phyloP scores from a whole-genome alignment of 192 early-diverging fungal species.

The Chytriomyces hyalinus region DNA sequence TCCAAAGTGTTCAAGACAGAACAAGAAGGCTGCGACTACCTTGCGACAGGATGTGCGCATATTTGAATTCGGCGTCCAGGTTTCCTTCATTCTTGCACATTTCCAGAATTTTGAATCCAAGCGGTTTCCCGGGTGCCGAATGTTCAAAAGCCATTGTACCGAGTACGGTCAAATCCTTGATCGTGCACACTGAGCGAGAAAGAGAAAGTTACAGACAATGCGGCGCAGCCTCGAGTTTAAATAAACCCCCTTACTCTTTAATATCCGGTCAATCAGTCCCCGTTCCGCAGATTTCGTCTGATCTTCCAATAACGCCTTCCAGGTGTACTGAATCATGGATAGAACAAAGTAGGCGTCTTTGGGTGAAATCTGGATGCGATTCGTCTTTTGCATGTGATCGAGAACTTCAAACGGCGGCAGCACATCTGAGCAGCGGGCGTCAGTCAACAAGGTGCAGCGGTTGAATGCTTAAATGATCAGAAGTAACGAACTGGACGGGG shows the following conservation, averaged over 20 bases:
- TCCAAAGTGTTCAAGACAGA: not conserved
- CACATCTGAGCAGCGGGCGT: conserved; percentile 1
- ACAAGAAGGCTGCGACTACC: not conserved
- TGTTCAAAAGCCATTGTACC: conserved; percentile 22
- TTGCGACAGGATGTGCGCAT: conserved; percentile 31
- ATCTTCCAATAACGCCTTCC: not conserved
- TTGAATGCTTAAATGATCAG: no score
- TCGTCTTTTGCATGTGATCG: conserved; percentile 22
- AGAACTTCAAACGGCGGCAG: conserved; percentile 26
- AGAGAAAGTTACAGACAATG: not conserved
- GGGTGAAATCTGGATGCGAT: conserved; percentile 2
- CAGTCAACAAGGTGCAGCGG: no score
- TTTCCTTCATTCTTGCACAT: conserved; percentile 26
- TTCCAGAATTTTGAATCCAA: conserved; percentile 31
- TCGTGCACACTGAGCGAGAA: conserved; percentile 15
- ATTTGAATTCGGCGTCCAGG: conserved; percentile 41
- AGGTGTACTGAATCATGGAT: not conserved
- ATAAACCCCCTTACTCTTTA: not conserved
- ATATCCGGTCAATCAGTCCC: conserved; percentile 2
- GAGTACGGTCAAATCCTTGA: conserved; percentile 14
- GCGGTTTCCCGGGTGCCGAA: conserved; percentile 14
- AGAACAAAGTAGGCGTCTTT: not conserved
- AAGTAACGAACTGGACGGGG: no score
- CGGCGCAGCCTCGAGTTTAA: not conserved
- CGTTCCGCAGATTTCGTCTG: not conserved